Percentiles rank a stretch among this genome's conserved stretches.
Evolutionary conservation across 352 stramenopile species (phyloP).

Genomic region (Elongisporangium anandrum): DNA sequence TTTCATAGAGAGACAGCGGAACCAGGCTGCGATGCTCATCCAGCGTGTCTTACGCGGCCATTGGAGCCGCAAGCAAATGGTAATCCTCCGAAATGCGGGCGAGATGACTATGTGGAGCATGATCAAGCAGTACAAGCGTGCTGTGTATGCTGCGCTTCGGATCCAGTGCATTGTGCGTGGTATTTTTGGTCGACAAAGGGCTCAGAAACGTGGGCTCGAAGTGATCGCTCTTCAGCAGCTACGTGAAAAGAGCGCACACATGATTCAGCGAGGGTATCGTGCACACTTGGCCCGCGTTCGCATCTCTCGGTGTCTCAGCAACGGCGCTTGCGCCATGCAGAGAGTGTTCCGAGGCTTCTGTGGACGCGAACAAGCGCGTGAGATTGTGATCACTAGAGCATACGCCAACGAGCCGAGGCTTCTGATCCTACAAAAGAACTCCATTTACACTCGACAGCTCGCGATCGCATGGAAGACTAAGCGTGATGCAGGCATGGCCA

Average conservation of each 20-base stretch:
- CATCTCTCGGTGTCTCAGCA: slow-evolving; percentile 28
- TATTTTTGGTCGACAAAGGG: slow-evolving; percentile 28
- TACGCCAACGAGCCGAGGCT: slow-evolving; percentile 39
- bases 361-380: slow-evolving; percentile 27
- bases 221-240: slow-evolving; percentile 16
- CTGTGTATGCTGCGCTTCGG: slow-evolving; percentile 22
- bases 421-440: slow-evolving; percentile 33
- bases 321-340: slow-evolving; percentile 43
- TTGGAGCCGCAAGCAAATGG: slow-evolving; percentile 10
- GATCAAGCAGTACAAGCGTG: slow-evolving; percentile 7
- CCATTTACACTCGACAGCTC: slow-evolving; percentile 55
- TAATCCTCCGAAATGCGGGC: slow-evolving; percentile 9
- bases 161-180: slow-evolving; percentile 37
- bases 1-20: slow-evolving; percentile 11
- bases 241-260: slow-evolving; percentile 19
- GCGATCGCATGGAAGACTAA: slow-evolving; percentile 56
- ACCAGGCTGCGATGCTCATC: slow-evolving; percentile 20
- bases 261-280: slow-evolving; percentile 51
- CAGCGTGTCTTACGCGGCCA: slow-evolving; percentile 42
- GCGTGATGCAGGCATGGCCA: slow-evolving; percentile 32
- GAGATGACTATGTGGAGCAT: slow-evolving; percentile 11
- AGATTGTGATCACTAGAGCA: slow-evolving; percentile 31
- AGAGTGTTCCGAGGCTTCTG: slow-evolving; percentile 43
- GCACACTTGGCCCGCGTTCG: slow-evolving; percentile 46
- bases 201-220: slow-evolving; percentile 10